Evolutionary conservation across 2,329 filamentous ascomycete species (phyloP).

Genomic region (Pseudogymnoascus sp.): DNA sequence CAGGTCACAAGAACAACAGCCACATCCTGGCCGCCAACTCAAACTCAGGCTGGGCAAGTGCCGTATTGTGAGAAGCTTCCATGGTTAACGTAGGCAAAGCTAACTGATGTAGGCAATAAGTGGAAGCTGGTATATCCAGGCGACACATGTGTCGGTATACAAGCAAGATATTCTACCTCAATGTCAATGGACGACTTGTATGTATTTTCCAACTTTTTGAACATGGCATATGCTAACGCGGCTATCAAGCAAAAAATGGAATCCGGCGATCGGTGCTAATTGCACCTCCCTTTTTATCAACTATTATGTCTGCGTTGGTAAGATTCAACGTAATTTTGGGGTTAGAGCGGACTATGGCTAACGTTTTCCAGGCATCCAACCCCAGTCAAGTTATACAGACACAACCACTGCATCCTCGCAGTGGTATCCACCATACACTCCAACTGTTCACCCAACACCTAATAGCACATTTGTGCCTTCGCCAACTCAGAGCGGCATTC

Average conservation of each 20-base stretch:
- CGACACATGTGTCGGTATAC: slow-evolving; percentile 7
- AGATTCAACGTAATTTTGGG: neutral
- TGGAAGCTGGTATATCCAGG: slow-evolving; percentile 5
- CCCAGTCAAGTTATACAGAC: neutral
- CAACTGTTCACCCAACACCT: neutral
- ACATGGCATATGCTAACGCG: neutral
- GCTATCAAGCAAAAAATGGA: neutral
- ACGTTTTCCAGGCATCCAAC: neutral
- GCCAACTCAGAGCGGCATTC: neutral
- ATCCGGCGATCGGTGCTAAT: slow-evolving; percentile 3
- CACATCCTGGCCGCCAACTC: slow-evolving; percentile 16
- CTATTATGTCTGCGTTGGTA: slow-evolving; percentile 7
- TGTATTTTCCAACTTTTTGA: neutral
- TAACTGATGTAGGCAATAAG: neutral
- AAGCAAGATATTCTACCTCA: neutral
- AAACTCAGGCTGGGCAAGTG: slow-evolving; percentile 18
- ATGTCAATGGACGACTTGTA: neutral
- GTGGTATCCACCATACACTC: neutral
- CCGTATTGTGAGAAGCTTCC: slow-evolving; percentile 10
- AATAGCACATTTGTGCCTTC: slow-evolving; percentile 1
- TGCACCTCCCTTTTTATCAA: slow-evolving; percentile 5
- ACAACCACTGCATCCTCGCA: neutral
- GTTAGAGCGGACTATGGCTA: neutral
- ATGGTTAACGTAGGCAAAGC: neutral
- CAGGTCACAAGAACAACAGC: slow-evolving; percentile 8